Evolutionary conservation across 257 asterid species (phyloP).

Genomic region (Capsicum chinense): DNA sequence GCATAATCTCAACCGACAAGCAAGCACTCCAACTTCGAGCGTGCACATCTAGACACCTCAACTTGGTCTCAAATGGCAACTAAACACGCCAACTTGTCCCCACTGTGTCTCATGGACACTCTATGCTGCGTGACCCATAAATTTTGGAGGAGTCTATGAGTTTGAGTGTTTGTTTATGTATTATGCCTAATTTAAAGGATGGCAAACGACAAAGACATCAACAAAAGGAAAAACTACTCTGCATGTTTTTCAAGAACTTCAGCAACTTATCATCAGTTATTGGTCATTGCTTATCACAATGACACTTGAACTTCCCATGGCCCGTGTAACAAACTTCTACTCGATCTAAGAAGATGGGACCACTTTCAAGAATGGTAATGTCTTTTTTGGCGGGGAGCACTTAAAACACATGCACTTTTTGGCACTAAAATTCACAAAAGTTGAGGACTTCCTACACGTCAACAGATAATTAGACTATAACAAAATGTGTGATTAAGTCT

Average conservation of each 20-base stretch:
- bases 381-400: neutral
- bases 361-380: neutral
- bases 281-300: neutral
- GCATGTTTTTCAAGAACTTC: neutral
- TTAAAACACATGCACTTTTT: neutral
- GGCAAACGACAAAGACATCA: neutral
- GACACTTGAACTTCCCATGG: neutral
- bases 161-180: no score
- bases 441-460: neutral
- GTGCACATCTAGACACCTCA: no score
- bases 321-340: neutral
- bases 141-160: no score
- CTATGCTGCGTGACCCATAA: no score
- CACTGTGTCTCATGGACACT: no score
- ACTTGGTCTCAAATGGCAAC: no score
- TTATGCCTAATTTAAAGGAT: neutral
- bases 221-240: neutral
- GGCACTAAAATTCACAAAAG: slow-evolving; percentile 3
- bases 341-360: neutral
- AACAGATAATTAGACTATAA: neutral
- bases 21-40: no score
- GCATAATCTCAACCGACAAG: no score
- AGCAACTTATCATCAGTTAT: neutral
- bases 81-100: no score
- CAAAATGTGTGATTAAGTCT: neutral